Conservation (phyloP, 306 rosid species). For the Quercus rubra region DNA sequence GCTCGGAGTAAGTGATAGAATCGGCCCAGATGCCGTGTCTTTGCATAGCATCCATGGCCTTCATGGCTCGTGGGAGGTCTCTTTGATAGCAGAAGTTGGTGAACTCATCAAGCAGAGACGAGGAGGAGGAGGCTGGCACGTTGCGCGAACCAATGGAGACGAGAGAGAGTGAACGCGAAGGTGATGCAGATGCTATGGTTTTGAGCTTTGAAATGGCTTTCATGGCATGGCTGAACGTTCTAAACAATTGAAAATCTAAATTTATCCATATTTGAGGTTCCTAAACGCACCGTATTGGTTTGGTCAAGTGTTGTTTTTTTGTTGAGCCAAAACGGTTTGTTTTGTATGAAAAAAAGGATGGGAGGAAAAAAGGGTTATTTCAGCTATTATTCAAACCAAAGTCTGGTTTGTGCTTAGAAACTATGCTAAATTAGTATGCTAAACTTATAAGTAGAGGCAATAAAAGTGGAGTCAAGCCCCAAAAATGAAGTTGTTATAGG, state of each 20-base stretch:
- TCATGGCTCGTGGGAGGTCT: constrained; percentile 73
- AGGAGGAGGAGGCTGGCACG: constrained; percentile 30
- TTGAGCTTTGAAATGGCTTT: constrained; percentile 36
- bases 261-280: not conserved
- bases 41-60: constrained; percentile 66
- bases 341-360: no score
- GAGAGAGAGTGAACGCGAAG: constrained; percentile 19
- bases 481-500: no score
- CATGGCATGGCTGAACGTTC: constrained; percentile 23
- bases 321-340: no score
- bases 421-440: no score
- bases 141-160: constrained; percentile 16
- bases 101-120: constrained; percentile 42
- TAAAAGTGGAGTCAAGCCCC: no score
- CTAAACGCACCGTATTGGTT: no score
- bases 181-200: constrained; percentile 23
- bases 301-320: no score
- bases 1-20: constrained; percentile 65
- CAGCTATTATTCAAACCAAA: no score
- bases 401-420: no score
- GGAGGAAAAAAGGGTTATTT: no score
- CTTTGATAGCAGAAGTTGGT: constrained; percentile 47
- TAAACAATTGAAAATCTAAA: not conserved
- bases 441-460: no score
- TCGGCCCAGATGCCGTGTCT: constrained; percentile 48